Base-by-base conservation (phyloP, 352 stramenopile genomes). In the Globisporangium acanthophoron region DNA sequence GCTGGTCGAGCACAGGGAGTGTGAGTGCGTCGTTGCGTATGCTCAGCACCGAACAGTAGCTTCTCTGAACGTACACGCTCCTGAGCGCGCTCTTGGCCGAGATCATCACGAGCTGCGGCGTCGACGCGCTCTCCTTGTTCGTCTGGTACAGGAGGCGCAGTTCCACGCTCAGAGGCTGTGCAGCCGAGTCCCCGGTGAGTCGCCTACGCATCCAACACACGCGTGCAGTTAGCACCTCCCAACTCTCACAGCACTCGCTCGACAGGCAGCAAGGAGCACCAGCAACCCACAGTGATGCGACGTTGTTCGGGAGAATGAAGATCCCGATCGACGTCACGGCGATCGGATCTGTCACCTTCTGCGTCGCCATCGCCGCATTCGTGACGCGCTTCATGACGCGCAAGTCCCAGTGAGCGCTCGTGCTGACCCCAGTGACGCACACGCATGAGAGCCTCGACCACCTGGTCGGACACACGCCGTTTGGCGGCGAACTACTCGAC, bases 281-380 rank as follows among this genome's bases (percentile, higher is more conserved):
- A 5, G 15, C 15, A 3, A 59, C 64, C 20, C 56, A 78, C 70
- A 83, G 59, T 0, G 61, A 56, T 13, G 59, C 64, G 35, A 80
- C 29, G 31, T 72, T 63, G 24, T 67, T 54, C 1, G 73, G 71
- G 20, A 67, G 66, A 40, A 83, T 66, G 43, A 83, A 73, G 20
- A 69, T 78, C 49, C 80, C 70, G 24, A 83, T 61, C 48, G 73
- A 76, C 37, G 56, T 76, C 40, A 80, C 59, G 5, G 69, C 70
- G 20, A 82, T 49, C 12, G 62, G 69, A 9, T 73, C 59, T 20
- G 63, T 64, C 39, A 70, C 70, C 24, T 61, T 53, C 24, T 74
- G 68, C 21, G 63, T 62, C 20, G 33, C 31, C 9, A 13, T 5
- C 12, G 3, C 16, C 15, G 1, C 12, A 16, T 8, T 12, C 8